These are phyloP conservation scores for Colletotrichum sp. DNA, from an alignment of 2,329 filamentous ascomycete genomes.

Conservation along the genomic window DNA sequence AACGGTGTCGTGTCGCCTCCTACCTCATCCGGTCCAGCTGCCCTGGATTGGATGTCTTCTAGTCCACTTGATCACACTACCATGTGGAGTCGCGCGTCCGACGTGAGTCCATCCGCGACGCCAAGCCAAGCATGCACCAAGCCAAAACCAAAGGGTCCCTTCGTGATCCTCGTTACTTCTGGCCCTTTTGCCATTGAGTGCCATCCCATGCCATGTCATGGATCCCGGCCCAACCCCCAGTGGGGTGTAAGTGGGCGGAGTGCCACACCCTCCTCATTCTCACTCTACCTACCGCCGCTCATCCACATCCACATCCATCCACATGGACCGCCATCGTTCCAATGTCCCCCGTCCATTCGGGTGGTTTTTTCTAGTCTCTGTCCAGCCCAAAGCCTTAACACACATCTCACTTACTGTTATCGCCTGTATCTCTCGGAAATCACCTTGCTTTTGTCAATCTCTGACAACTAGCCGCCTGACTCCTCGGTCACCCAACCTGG, in stretches of 20 bases:
- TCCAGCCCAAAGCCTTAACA: background rate
- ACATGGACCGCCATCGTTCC: background rate
- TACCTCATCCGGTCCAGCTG: background rate
- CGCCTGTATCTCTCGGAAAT: background rate
- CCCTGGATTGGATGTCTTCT: background rate
- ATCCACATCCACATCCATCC: background rate
- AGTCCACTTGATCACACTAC: background rate
- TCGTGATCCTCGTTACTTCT: background rate
- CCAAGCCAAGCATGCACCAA: background rate
- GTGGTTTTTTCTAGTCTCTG: background rate
- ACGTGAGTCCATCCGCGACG: background rate
- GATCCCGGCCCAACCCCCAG: slow-evolving; percentile 7
- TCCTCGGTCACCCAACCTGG: background rate
- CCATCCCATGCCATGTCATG: background rate
- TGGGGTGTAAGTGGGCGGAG: slow-evolving; percentile 16
- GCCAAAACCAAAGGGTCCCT: background rate
- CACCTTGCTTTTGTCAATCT: background rate
- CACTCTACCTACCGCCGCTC: background rate
- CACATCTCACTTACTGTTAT: background rate
- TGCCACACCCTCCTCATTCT: slow-evolving; percentile 7
- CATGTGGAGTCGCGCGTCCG: background rate
- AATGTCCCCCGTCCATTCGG: background rate
- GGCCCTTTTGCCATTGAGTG: background rate
- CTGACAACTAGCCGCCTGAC: background rate
- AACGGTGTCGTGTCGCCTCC: background rate